A percentile compares a stretch with the other conserved stretches of the same genome.
Evolutionary conservation across 2,329 filamentous ascomycete species (phyloP).

Genomic region (Pseudogymnoascus destructans): DNA sequence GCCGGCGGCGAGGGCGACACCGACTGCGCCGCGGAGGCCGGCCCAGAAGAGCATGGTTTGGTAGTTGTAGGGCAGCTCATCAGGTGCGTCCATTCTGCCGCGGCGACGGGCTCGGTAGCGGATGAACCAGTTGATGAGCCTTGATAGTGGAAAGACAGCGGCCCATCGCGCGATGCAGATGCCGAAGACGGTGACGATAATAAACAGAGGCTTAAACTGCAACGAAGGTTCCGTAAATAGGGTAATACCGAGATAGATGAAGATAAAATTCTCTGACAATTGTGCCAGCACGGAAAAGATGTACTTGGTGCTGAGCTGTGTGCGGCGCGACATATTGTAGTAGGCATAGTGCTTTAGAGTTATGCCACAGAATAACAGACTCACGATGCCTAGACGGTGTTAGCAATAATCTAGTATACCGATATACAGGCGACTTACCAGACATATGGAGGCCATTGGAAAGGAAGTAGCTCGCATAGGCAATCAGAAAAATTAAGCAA

Average conservation of each 20-base stretch:
- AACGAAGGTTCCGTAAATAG: slow-evolving; percentile 84
- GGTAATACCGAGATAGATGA: slow-evolving; percentile 92
- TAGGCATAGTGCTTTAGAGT: slow-evolving; percentile 98
- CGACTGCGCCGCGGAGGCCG: slow-evolving; percentile 85
- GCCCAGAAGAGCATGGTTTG: slow-evolving; percentile 99
- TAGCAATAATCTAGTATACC: background rate
- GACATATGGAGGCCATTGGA: slow-evolving; percentile 94
- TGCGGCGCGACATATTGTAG: slow-evolving; percentile 98
- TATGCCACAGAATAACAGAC: slow-evolving; percentile 92
- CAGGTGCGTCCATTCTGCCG: slow-evolving; percentile 56
- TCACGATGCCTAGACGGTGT: slow-evolving; percentile 52
- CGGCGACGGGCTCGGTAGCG: slow-evolving; percentile 68
- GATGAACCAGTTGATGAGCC: slow-evolving; percentile 83
- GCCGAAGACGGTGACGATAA: slow-evolving; percentile 79
- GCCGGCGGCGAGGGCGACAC: slow-evolving; percentile 83
- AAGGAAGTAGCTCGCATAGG: slow-evolving; percentile 96
- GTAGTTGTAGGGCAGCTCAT: slow-evolving; percentile 88
- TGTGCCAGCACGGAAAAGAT: slow-evolving; percentile 91
- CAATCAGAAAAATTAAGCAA: slow-evolving; percentile 82
- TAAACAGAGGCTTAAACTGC: slow-evolving; percentile 87
- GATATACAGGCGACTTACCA: slow-evolving; percentile 44
- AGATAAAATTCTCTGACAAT: slow-evolving; percentile 97
- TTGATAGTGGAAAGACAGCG: slow-evolving; percentile 86
- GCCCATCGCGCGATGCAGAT: slow-evolving; percentile 89
- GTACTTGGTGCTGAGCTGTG: slow-evolving; percentile 95